Percentiles rank a stretch among this genome's conserved stretches.
These are phyloP conservation scores for Spongispora temasekensis DNA, from an alignment of 1,284 basidiomycete species.

Conservation along the genomic window DNA sequence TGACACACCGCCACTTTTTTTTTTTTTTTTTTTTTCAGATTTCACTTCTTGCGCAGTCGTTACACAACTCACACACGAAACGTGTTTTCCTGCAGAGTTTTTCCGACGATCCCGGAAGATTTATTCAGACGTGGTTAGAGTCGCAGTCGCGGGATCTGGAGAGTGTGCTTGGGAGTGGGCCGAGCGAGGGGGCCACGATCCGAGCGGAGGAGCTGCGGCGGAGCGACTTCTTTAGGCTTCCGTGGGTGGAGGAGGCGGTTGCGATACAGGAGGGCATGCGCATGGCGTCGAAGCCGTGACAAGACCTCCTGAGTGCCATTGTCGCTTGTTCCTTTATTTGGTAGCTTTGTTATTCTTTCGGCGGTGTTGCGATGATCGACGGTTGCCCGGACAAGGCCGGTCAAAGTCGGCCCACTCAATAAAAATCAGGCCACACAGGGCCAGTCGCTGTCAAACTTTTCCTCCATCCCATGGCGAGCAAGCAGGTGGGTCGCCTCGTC, in stretches of 20 bases:
- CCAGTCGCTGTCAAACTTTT: background rate
- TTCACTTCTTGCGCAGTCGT: slow-evolving; percentile 74
- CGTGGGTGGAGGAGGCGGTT: slow-evolving; percentile 82
- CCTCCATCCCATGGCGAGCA: slow-evolving; percentile 50
- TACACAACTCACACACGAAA: slow-evolving; percentile 86
- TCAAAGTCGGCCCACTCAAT: slow-evolving; percentile 16
- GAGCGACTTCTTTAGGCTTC: slow-evolving; percentile 87
- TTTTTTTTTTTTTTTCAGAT: slow-evolving; percentile 48
- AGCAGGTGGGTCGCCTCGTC: slow-evolving; percentile 45
- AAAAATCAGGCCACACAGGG: slow-evolving; percentile 20
- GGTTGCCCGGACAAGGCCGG: slow-evolving; percentile 16
- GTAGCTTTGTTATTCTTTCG: background rate
- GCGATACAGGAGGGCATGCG: slow-evolving; percentile 58
- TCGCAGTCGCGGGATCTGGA: slow-evolving; percentile 92
- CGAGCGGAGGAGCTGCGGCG: slow-evolving; percentile 85
- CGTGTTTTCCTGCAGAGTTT: slow-evolving; percentile 86
- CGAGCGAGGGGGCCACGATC: slow-evolving; percentile 77
- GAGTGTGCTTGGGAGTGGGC: slow-evolving; percentile 84
- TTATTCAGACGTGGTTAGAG: slow-evolving; percentile 88
- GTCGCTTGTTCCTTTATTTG: background rate
- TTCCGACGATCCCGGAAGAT: slow-evolving; percentile 75
- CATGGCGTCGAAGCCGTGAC: slow-evolving; percentile 42
- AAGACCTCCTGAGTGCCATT: background rate
- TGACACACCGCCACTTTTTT: slow-evolving; percentile 4
- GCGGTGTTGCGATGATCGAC: slow-evolving; percentile 8